phyloP scores from a whole-genome alignment of 805 yeast species.

The Zygotorulaspora chibaensis region DNA sequence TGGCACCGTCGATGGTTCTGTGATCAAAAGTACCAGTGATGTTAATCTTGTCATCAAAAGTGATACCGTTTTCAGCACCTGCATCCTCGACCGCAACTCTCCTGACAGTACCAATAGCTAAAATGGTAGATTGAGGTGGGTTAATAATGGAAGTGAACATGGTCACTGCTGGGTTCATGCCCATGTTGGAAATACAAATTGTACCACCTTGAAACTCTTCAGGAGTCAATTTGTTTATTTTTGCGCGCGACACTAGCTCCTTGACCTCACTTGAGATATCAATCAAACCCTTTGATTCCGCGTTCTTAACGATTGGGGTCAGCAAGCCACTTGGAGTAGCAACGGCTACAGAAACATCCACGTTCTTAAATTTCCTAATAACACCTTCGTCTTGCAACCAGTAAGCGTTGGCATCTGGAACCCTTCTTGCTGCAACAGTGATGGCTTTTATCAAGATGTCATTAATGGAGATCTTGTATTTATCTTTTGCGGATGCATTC shows the following conservation, averaged over 20 bases:
- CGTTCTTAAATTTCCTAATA: constrained; percentile 85
- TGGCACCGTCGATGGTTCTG: constrained; percentile 95
- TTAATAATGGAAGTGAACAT: constrained; percentile 94
- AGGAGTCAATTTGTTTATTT: constrained; percentile 86
- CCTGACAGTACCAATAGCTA: constrained; percentile 91
- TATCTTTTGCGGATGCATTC: constrained; percentile 78
- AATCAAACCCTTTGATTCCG: constrained; percentile 81
- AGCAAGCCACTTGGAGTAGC: constrained; percentile 96
- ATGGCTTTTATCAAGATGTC: constrained; percentile 93
- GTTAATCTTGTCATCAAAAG: constrained; percentile 85
- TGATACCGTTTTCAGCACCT: constrained; percentile 84
- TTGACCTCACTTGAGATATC: constrained; percentile 78
- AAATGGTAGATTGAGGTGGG: constrained; percentile 94
- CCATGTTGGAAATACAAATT: constrained; percentile 95
- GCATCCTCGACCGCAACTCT: constrained; percentile 91
- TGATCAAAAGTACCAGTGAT: constrained; percentile 98
- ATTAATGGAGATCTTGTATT: constrained; percentile 87
- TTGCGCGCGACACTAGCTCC: constrained; percentile 94
- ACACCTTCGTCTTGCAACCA: constrained; percentile 88
- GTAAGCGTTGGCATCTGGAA: constrained; percentile 90
- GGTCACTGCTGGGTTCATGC: constrained; percentile 94
- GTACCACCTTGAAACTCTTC: constrained; percentile 99
- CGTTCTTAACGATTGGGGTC: constrained; percentile 91
- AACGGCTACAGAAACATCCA: constrained; percentile 97
- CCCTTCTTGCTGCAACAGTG: constrained; percentile 82